Percentiles rank a stretch among this genome's conserved stretches.
phyloP scores from a whole-genome alignment of 2,329 filamentous ascomycete species.

The Arthrocladium fulminans region DNA sequence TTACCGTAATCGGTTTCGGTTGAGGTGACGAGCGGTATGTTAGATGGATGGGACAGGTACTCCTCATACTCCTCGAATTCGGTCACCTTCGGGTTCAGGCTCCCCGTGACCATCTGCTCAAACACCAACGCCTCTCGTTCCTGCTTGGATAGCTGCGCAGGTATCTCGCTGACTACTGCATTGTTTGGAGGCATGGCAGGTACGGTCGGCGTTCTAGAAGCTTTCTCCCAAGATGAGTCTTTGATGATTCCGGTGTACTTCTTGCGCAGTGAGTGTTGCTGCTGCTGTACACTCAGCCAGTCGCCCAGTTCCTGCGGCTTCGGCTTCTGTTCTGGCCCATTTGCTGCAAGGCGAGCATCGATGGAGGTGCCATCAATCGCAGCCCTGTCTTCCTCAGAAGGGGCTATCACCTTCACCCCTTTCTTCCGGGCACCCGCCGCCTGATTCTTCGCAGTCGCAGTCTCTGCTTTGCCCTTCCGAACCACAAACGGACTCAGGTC shows the following conservation, averaged over 20 bases:
- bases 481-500: conserved; percentile 84
- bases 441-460: conserved; percentile 54
- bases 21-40: conserved; percentile 59
- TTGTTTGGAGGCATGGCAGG: conserved; percentile 19
- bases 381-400: conserved; percentile 38
- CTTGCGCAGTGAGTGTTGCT: conserved; percentile 24
- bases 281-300: conserved; percentile 28
- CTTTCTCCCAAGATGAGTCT: conserved; percentile 31
- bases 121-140: conserved; percentile 64
- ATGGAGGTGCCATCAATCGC: conserved; percentile 25
- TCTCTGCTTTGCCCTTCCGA: conserved; percentile 48
- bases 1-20: conserved; percentile 28
- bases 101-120: conserved; percentile 73
- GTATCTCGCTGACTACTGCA: conserved; percentile 34
- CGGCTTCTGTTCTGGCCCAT: conserved; percentile 17
- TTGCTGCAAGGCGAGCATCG: conserved; percentile 25
- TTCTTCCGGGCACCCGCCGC: conserved; percentile 45
- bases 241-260: conserved; percentile 48
- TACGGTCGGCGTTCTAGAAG: conserved; percentile 18
- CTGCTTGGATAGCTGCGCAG: conserved; percentile 69
- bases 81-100: conserved; percentile 74
- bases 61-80: conserved; percentile 70
- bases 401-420: conserved; percentile 61
- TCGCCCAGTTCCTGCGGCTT: conserved; percentile 26
- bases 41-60: conserved; percentile 83